Evolutionary conservation across 2,329 filamentous ascomycete genomes (phyloP).

Genomic region (Cladosporium sp.): DNA sequence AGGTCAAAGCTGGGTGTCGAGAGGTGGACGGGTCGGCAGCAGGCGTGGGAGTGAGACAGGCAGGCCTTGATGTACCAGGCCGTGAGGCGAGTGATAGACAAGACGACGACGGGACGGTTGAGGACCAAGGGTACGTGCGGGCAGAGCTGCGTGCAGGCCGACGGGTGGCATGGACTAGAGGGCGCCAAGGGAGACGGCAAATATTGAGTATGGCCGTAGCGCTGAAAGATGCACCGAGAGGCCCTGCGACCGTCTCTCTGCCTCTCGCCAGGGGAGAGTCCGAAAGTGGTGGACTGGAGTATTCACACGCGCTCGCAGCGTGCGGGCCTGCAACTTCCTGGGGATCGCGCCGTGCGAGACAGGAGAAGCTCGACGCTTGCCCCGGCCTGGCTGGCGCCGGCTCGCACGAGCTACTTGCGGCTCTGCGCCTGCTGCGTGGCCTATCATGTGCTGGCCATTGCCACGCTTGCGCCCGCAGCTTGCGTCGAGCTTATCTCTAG

Average conservation of each 20-base stretch:
- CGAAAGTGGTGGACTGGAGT: no score
- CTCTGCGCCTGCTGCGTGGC: not conserved
- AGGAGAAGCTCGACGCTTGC: not conserved
- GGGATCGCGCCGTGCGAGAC: not conserved
- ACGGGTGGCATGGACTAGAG: not conserved
- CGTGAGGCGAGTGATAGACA: not conserved
- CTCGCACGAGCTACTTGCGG: not conserved
- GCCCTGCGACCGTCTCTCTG: not conserved
- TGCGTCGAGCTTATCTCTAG: conserved; percentile 2
- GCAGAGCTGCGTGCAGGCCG: not conserved
- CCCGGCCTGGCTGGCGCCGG: not conserved
- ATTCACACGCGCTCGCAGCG: no score
- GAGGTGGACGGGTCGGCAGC: not conserved
- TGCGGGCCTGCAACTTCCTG: not conserved
- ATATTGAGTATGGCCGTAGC: not conserved
- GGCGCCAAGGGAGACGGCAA: not conserved
- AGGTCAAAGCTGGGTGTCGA: not conserved
- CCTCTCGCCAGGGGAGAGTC: no score
- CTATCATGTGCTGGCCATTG: not conserved
- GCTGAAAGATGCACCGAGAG: not conserved
- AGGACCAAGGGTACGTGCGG: not conserved
- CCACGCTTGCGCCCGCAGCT: not conserved
- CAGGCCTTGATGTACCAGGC: not conserved
- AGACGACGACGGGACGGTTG: not conserved
- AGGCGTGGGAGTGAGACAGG: not conserved